Evolutionary conservation across 2,329 filamentous ascomycete species (phyloP).

Genomic region (Nemania diffusa): DNA sequence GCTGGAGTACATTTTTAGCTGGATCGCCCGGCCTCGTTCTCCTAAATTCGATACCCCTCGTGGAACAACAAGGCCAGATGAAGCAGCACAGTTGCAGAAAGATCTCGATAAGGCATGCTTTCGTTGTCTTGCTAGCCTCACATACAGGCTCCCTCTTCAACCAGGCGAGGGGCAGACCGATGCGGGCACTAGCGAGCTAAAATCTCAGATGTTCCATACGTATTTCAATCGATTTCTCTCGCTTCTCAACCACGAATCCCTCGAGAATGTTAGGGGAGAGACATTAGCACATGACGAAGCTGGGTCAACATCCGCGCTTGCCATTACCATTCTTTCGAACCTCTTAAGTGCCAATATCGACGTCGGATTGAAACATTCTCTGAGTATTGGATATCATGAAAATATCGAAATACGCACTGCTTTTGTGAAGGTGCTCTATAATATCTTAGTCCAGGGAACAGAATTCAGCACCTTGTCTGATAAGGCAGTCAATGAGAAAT

Average conservation of each 20-base stretch:
- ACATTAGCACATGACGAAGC: constrained; percentile 62
- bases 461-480: constrained; percentile 77
- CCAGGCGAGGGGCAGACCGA: constrained; percentile 73
- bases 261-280: constrained; percentile 57
- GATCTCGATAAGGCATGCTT: constrained; percentile 75
- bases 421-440: constrained; percentile 76
- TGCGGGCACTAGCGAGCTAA: constrained; percentile 73
- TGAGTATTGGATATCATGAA: constrained; percentile 77
- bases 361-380: constrained; percentile 74
- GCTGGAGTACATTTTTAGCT: constrained; percentile 73
- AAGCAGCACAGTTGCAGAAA: constrained; percentile 66
- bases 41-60: constrained; percentile 57
- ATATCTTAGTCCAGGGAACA: constrained; percentile 76
- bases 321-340: constrained; percentile 75
- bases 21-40: constrained; percentile 71
- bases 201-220: constrained; percentile 76
- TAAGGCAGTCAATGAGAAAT: constrained; percentile 74
- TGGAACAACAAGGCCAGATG: constrained; percentile 63
- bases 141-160: constrained; percentile 73
- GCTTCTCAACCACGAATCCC: constrained; percentile 67
- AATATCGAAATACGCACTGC: constrained; percentile 75
- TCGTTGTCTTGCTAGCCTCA: constrained; percentile 72
- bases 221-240: constrained; percentile 78
- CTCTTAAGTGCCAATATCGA: constrained; percentile 77
- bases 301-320: constrained; percentile 67